Base-by-base conservation (phyloP, 139 green algal genomes). In the Picochlorum sp. region DNA sequence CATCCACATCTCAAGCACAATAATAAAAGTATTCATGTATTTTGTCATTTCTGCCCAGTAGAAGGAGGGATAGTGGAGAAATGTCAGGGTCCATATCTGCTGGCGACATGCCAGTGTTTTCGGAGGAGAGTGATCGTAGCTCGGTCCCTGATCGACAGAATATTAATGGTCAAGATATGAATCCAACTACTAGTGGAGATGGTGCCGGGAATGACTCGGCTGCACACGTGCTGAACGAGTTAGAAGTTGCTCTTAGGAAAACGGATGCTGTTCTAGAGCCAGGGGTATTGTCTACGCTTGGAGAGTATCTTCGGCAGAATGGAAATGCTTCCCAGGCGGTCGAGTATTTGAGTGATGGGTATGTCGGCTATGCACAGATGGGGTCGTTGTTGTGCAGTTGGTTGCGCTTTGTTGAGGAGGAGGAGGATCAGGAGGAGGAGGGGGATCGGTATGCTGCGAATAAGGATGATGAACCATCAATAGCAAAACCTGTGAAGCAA, bases 321-420 rank as follows among this genome's bases (percentile, higher is more conserved):
- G 84, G 84, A 6, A 80, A 82, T 45, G 75, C 82, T 4, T 54
- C 79, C n/a, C 72, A 70, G 8, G 75, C 74, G 5, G 66, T 89
- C 6, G 82, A 89, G 26, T 69, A 72, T 38, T 64, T 90, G 11
- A 74, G 69, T 2, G 84, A 90, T 18, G 79, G 72, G 50, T 90
- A 89, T 61, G 69, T 81, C 78, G 83, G 83, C 11, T 89, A 85
- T 58, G 82, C 76, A 15, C 82, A 87, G 46, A 87, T 89, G 82
- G 80, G 79, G 26, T 80, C 61, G 56, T 65, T 89, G 41, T 76
- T 82, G 30, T 80, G 73, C 66, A 66, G 72, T 26, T 87, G 75
- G 80, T 66, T 84, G 6, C 38, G 56, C 16, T 66, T 79, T 49
- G 54, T 52, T 4, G 66, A 80, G 11, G 47, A 54, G 11, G 47